These are phyloP conservation scores for Avena eriantha DNA, from an alignment of 176 grass and related monocot genomes.

Conservation along the genomic window DNA sequence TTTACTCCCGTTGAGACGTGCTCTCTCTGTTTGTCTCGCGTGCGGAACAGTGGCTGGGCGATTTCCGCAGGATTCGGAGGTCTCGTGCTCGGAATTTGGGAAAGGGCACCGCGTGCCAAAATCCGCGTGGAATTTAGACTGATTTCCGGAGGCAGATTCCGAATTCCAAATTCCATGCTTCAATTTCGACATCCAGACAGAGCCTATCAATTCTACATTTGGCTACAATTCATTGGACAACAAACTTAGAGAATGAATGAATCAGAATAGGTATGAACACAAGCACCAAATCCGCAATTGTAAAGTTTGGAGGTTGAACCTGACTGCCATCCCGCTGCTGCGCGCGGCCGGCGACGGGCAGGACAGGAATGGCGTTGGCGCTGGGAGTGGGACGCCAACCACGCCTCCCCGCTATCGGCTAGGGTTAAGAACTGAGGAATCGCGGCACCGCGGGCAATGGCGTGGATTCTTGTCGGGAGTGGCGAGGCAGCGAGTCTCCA, in stretches of 20 bases:
- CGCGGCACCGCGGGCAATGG: not conserved
- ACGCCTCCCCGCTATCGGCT: not conserved
- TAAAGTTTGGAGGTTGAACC: not conserved
- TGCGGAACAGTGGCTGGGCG: too few species aligned
- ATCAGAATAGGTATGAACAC: not conserved
- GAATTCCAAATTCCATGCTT: too few species aligned
- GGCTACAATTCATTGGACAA: not conserved
- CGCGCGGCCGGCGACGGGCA: not conserved
- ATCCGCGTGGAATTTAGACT: too few species aligned
- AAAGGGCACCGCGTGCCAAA: too few species aligned
- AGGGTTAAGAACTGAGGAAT: not conserved
- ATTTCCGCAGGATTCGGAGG: too few species aligned
- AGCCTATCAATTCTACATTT: not conserved
- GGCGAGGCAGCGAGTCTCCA: not conserved
- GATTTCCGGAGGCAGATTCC: too few species aligned
- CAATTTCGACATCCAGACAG: too few species aligned
- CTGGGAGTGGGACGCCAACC: too few species aligned
- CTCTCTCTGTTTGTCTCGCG: too few species aligned
- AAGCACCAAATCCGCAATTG: not conserved
- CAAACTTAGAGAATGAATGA: not conserved
- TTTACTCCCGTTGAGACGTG: too few species aligned
- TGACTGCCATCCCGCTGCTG: constrained; percentile 5
- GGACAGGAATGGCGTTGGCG: not conserved
- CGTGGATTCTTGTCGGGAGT: not conserved
- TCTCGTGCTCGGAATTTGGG: too few species aligned